These are phyloP conservation scores for Jacaranda mimosifolia DNA, from an alignment of 257 asterid species.

Conservation along the genomic window DNA sequence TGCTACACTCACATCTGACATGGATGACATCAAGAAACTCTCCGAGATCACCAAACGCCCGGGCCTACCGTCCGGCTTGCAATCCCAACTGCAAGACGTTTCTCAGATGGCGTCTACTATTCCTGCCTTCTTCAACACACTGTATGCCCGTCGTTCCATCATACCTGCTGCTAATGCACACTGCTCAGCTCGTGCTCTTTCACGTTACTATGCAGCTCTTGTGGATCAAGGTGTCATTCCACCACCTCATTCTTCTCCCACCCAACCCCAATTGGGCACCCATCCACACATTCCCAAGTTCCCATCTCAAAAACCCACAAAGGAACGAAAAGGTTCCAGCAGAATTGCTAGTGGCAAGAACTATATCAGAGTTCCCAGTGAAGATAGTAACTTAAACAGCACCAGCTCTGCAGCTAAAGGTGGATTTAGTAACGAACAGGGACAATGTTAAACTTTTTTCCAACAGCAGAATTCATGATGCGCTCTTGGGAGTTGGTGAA, in stretches of 20 bases:
- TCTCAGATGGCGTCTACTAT: conserved; percentile 64
- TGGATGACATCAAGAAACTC: conserved; percentile 72
- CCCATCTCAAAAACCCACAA: conserved; percentile 47
- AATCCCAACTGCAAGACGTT: conserved; percentile 69
- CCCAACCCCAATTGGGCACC: conserved; percentile 77
- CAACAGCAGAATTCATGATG: conserved; percentile 72
- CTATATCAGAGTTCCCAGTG: conserved; percentile 58
- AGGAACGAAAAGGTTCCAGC: conserved; percentile 48
- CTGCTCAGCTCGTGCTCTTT: conserved; percentile 98
- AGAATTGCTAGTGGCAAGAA: conserved; percentile 31
- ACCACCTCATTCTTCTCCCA: conserved; percentile 65
- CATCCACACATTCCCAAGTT: conserved; percentile 83
- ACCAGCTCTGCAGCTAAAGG: conserved; percentile 20
- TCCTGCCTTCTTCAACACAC: conserved; percentile 82
- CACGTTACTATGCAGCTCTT: conserved; percentile 94
- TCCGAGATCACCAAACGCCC: conserved; percentile 57
- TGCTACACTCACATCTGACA: conserved; percentile 83
- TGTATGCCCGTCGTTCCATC: conserved; percentile 82
- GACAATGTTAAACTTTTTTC: conserved; percentile 54
- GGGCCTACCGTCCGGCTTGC: conserved; percentile 79
- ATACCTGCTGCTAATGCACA: conserved; percentile 93
- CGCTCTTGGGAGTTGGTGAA: conserved; percentile 78
- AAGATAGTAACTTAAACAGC: conserved; percentile 35
- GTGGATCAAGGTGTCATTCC: conserved; percentile 76
- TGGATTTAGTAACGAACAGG: conserved; percentile 14